phyloP scores from a whole-genome alignment of 345 rosid species.

The Hibiscus mutabilis region DNA sequence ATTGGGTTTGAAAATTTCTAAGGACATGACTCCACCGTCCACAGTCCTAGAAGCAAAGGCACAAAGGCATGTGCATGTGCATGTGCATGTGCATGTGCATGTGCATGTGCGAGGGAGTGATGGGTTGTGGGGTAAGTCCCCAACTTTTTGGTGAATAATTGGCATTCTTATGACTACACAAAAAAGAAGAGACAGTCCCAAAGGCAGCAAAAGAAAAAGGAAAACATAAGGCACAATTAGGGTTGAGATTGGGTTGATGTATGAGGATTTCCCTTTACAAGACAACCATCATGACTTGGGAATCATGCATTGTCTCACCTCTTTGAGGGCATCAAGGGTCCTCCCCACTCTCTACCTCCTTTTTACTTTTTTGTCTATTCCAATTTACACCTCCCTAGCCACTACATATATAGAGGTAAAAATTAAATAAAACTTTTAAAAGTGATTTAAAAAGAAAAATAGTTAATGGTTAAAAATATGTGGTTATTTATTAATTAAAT shows the following conservation, averaged over 20 bases:
- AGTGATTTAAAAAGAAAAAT: no score
- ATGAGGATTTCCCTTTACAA: constrained; percentile 34
- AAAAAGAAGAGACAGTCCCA: not conserved
- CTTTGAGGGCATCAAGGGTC: not conserved
- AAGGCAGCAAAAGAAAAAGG: not conserved
- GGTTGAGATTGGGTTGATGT: constrained; percentile 24
- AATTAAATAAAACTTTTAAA: no score
- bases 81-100: no score
- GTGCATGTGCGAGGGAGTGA: constrained; percentile 26
- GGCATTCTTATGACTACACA: constrained; percentile 14
- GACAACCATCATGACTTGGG: constrained; percentile 58
- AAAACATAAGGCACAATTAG: not conserved
- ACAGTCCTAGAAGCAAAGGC: not conserved
- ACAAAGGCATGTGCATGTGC: constrained; percentile 24
- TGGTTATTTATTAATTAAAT: no score
- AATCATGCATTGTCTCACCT: constrained; percentile 52
- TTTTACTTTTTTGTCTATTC: not conserved
- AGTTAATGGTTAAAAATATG: no score
- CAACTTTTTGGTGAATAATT: constrained; percentile 19
- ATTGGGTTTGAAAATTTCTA: not conserved
- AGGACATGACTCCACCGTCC: constrained; percentile 42
- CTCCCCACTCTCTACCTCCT: not conserved
- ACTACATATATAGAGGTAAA: not conserved
- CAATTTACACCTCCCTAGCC: not conserved
- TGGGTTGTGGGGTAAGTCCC: constrained; percentile 19